Evolutionary conservation across 192 early-diverging fungal species (phyloP).

Genomic region (Coemansia sp.): DNA sequence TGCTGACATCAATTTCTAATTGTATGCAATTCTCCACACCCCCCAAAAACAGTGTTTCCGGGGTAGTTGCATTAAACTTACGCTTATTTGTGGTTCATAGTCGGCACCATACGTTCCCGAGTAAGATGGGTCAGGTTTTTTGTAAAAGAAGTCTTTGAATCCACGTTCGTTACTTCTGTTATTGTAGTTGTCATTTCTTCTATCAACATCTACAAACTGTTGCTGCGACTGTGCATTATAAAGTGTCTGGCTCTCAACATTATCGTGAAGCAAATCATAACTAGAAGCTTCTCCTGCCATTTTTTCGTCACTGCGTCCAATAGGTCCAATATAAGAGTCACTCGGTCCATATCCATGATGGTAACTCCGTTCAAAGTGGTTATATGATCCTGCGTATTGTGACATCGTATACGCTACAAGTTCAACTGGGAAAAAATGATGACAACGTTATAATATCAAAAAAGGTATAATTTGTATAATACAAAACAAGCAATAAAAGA

Average conservation of each 20-base stretch:
- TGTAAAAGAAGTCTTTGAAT: constrained; percentile 42
- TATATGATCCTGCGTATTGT: constrained; percentile 3
- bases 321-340: background rate
- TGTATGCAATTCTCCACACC: too few relatives aligned
- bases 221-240: background rate
- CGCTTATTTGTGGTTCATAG: constrained; percentile 42
- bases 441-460: too few relatives aligned
- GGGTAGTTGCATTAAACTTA: constrained; percentile 15
- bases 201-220: background rate
- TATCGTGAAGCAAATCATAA: constrained; percentile 14
- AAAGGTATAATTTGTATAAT: constrained; percentile 8
- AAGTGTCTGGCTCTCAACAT: constrained; percentile 13
- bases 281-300: constrained; percentile 24
- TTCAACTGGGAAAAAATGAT: too few relatives aligned
- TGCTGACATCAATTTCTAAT: too few relatives aligned
- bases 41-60: too few relatives aligned
- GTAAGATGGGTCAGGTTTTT: constrained; percentile 35
- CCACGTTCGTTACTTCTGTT: constrained; percentile 10
- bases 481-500: background rate
- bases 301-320: constrained; percentile 13
- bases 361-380: background rate
- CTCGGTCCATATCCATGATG: constrained; percentile 6
- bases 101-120: constrained; percentile 36
- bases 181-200: background rate
- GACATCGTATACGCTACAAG: constrained; percentile 6